A percentile compares a stretch with the other conserved stretches of the same genome.
These are phyloP conservation scores for Axilococcus clingmanii DNA, from an alignment of 139 green algal genomes.

Conservation along the genomic window DNA sequence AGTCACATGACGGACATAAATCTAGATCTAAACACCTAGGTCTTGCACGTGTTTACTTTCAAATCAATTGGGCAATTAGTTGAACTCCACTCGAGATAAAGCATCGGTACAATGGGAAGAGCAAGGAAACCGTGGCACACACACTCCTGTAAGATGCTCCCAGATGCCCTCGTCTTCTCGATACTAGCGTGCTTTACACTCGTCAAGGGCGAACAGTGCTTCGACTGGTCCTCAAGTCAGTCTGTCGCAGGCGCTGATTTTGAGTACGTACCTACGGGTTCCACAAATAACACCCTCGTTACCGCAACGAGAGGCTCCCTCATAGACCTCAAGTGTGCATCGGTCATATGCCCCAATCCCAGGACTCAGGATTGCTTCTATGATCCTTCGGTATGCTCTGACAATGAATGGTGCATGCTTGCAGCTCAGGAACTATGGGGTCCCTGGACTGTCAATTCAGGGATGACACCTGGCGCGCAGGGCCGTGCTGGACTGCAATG, in stretches of 20 bases:
- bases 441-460: not conserved
- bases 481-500: not conserved
- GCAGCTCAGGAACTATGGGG: not conserved
- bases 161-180: too few relatives aligned
- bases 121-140: too few relatives aligned
- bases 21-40: too few relatives aligned
- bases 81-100: too few relatives aligned
- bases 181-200: too few relatives aligned
- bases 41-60: too few relatives aligned
- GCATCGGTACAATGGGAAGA: too few relatives aligned
- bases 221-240: too few relatives aligned
- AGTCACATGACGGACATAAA: too few relatives aligned
- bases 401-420: constrained; percentile 2
- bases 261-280: not conserved
- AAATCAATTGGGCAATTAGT: too few relatives aligned
- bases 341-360: not conserved
- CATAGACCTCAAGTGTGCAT: not conserved
- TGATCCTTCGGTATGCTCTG: not conserved
- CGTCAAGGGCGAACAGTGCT: too few relatives aligned
- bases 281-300: not conserved
- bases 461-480: not conserved
- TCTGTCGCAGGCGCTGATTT: not conserved
- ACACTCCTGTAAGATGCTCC: too few relatives aligned
- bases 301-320: not conserved
- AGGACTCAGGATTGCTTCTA: not conserved